These are phyloP conservation scores for Ustilago trichophora DNA, from an alignment of 1,284 basidiomycete species.

Conservation along the genomic window DNA sequence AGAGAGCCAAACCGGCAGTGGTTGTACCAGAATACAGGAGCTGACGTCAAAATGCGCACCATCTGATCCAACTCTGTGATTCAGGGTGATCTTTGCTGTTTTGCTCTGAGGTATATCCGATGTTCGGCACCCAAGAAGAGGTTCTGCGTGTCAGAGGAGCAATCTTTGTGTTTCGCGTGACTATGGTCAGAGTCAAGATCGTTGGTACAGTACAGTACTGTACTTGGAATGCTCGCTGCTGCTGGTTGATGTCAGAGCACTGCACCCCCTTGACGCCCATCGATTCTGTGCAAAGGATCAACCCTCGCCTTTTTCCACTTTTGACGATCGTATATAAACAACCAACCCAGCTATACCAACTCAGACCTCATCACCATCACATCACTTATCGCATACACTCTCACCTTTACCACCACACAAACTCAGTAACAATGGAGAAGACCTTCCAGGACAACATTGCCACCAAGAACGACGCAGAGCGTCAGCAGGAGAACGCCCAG, in stretches of 20 bases:
- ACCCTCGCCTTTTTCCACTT: too few species aligned
- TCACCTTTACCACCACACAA: not conserved
- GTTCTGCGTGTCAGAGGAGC: too few species aligned
- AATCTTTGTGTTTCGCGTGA: constrained; percentile 12
- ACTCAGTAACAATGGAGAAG: constrained; percentile 38
- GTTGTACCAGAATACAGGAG: not conserved
- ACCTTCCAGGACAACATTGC: constrained; percentile 47
- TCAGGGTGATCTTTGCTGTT: too few species aligned
- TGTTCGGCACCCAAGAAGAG: too few species aligned
- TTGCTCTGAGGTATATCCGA: too few species aligned
- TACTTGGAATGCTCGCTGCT: not conserved
- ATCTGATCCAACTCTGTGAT: not conserved
- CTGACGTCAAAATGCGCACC: constrained; percentile 22
- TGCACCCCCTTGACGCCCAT: too few species aligned
- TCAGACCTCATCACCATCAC: not conserved
- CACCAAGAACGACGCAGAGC: constrained; percentile 33
- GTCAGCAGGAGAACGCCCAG: constrained; percentile 41
- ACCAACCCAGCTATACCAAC: too few species aligned
- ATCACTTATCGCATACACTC: not conserved
- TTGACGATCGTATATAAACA: too few species aligned
- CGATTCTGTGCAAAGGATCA: too few species aligned
- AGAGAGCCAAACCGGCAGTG: not conserved
- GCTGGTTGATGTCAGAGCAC: constrained; percentile 25
- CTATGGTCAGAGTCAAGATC: not conserved
- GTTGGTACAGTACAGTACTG: not conserved